A percentile compares a stretch with the other conserved stretches of the same genome.
These are phyloP conservation scores for Nepenthes gracilis DNA, from an alignment of 148 eudicot genomes.

Conservation along the genomic window DNA sequence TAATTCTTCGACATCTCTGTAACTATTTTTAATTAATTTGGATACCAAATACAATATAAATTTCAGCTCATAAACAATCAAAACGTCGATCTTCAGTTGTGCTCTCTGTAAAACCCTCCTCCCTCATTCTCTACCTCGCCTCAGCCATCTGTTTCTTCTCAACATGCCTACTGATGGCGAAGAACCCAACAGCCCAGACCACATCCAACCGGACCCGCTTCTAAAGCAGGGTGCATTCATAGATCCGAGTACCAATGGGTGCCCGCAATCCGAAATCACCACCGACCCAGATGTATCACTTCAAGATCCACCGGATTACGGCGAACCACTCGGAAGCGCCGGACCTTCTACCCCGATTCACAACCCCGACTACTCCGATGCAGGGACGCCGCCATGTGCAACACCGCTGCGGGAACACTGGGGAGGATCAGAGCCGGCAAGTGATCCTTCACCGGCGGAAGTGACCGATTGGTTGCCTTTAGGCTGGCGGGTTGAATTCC, in stretches of 20 bases:
- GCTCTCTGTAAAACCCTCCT: no score
- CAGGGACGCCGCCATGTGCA: not conserved
- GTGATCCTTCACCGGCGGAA: not conserved
- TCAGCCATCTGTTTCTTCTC: not conserved
- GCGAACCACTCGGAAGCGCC: not conserved
- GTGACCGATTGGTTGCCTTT: constrained; percentile 37
- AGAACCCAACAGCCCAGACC: constrained; percentile 6
- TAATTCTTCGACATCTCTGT: no score
- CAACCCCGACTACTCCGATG: not conserved
- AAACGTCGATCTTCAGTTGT: no score
- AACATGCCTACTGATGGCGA: constrained; percentile 4
- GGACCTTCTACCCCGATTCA: constrained; percentile 3
- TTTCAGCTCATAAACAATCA: no score
- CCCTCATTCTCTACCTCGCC: no score
- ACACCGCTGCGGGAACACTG: not conserved
- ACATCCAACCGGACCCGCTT: constrained; percentile 19
- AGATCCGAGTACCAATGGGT: constrained; percentile 13
- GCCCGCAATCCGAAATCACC: no score
- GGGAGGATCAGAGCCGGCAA: not conserved
- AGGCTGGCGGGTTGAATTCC: constrained; percentile 15
- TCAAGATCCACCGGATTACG: constrained; percentile 1
- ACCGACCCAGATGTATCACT: not conserved
- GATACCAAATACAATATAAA: no score
- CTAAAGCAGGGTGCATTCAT: constrained; percentile 21
- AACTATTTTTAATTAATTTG: no score